A percentile compares a stretch with the other conserved stretches of the same genome.
These are phyloP conservation scores for Pluteus cervinus DNA, from an alignment of 768 basidiomycete species.

Conservation along the genomic window DNA sequence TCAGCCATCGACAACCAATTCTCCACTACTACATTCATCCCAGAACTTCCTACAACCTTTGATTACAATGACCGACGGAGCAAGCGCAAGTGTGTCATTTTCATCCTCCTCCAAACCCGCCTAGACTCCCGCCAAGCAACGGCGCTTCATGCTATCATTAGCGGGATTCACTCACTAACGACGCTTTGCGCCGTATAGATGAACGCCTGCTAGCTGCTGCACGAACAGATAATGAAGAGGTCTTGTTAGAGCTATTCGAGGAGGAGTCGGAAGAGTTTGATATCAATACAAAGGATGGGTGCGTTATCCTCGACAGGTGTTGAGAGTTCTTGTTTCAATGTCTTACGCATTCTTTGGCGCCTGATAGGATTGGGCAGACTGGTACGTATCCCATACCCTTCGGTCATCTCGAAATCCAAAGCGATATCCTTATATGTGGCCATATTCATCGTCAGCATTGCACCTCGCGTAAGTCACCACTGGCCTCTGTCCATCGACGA, in stretches of 20 bases:
- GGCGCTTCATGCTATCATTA: slow-evolving; percentile 1
- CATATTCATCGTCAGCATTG: slow-evolving; percentile 37
- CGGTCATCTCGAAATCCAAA: slow-evolving; percentile 10
- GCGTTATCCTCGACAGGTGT: slow-evolving; percentile 20
- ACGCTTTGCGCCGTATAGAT: slow-evolving; percentile 45
- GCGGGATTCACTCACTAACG: too few species aligned
- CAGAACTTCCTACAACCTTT: too few species aligned
- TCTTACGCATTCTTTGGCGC: slow-evolving; percentile 15
- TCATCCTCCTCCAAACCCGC: too few species aligned
- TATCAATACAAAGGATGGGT: slow-evolving; percentile 80
- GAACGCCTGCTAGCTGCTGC: slow-evolving; percentile 71
- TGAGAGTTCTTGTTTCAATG: not conserved
- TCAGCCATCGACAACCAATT: too few species aligned
- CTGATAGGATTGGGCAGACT: slow-evolving; percentile 64
- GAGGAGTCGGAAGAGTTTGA: slow-evolving; percentile 52
- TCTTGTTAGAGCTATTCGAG: slow-evolving; percentile 55
- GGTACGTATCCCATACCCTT: slow-evolving; percentile 36
- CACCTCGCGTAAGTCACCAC: slow-evolving; percentile 58
- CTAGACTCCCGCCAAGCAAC: too few species aligned
- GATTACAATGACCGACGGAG: too few species aligned
- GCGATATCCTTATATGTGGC: slow-evolving; percentile 11
- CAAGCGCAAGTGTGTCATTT: too few species aligned
- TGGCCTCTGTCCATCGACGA: not conserved
- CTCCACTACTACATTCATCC: too few species aligned
- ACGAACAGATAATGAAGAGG: slow-evolving; percentile 64